Evolutionary conservation across 2,329 filamentous ascomycete species (phyloP).

Genomic region (Penicillium sp.): DNA sequence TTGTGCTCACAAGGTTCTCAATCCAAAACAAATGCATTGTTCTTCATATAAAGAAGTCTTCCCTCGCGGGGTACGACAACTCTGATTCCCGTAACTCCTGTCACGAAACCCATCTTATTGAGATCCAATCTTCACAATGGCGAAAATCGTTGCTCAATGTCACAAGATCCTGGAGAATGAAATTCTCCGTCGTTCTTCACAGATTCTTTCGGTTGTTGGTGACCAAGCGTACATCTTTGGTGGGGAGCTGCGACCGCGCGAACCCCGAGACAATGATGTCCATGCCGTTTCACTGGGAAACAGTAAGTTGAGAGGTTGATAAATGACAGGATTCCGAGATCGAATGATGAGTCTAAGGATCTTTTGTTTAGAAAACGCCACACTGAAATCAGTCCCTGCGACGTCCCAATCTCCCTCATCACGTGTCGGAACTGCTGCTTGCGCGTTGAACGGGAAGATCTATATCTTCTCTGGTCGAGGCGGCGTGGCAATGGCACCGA

Average conservation of each 20-base stretch:
- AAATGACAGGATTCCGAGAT: background rate
- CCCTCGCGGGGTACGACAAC: background rate
- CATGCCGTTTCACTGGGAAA: slow-evolving; percentile 28
- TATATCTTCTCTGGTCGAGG: slow-evolving; percentile 82
- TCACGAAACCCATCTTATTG: background rate
- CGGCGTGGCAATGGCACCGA: slow-evolving; percentile 66
- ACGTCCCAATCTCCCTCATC: slow-evolving; percentile 57
- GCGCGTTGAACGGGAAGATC: slow-evolving; percentile 68
- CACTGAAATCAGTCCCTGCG: background rate
- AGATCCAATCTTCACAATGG: background rate
- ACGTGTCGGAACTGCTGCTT: slow-evolving; percentile 72
- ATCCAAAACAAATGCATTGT: background rate
- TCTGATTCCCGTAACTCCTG: background rate
- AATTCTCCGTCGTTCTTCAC: background rate
- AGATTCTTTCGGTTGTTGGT: background rate
- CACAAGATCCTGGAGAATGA: background rate
- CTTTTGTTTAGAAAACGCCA: background rate
- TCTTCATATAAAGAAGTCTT: background rate
- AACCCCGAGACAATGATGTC: slow-evolving; percentile 73
- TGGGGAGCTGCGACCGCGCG: slow-evolving; percentile 67
- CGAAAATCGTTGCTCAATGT: background rate
- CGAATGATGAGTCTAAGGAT: background rate
- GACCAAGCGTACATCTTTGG: slow-evolving; percentile 63
- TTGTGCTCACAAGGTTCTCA: background rate
- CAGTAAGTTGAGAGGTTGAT: background rate